Conservation (phyloP, 1,284 basidiomycete genomes). For the Meira miltonrushii region DNA sequence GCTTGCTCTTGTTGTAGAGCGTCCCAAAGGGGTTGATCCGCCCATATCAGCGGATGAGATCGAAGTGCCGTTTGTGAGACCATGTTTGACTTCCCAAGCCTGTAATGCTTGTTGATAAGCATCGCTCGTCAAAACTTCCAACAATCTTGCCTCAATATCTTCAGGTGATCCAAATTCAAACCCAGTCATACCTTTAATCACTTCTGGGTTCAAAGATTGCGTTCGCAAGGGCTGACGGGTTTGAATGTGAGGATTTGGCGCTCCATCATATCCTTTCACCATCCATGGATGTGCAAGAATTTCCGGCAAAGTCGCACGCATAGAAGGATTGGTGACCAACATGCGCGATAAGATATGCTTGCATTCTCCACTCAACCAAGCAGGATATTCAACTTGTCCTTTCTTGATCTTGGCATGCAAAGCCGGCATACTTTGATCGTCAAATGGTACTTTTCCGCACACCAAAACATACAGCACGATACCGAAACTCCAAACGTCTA, state of each 20-base stretch:
- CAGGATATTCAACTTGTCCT: conserved; percentile 91
- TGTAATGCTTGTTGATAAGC: conserved; percentile 68
- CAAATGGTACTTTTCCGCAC: conserved; percentile 96
- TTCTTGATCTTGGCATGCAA: conserved; percentile 98
- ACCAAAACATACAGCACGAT: conserved; percentile 96
- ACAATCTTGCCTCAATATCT: conserved; percentile 72
- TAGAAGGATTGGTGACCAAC: conserved; percentile 87
- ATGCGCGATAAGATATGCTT: conserved; percentile 88
- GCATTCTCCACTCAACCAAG: conserved; percentile 96
- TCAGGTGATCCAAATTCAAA: conserved; percentile 91
- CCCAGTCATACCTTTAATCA: conserved; percentile 87
- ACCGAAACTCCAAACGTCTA: conserved; percentile 98
- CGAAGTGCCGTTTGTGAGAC: conserved; percentile 50
- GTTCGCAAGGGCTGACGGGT: conserved; percentile 79
- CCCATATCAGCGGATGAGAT: not conserved
- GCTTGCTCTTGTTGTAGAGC: conserved; percentile 11
- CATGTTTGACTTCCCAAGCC: conserved; percentile 63
- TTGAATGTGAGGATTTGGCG: conserved; percentile 73
- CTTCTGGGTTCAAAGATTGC: conserved; percentile 77
- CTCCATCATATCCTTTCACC: conserved; percentile 75
- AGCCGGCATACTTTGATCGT: conserved; percentile 98
- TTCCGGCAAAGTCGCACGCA: conserved; percentile 76
- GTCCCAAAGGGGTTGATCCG: conserved; percentile 7
- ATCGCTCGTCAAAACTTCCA: conserved; percentile 72
- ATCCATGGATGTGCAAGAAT: conserved; percentile 94